A percentile compares a stretch with the other conserved stretches of the same genome.
These are phyloP conservation scores for Picochlorum sp. DNA, from an alignment of 139 green algal genomes.

Conservation along the genomic window DNA sequence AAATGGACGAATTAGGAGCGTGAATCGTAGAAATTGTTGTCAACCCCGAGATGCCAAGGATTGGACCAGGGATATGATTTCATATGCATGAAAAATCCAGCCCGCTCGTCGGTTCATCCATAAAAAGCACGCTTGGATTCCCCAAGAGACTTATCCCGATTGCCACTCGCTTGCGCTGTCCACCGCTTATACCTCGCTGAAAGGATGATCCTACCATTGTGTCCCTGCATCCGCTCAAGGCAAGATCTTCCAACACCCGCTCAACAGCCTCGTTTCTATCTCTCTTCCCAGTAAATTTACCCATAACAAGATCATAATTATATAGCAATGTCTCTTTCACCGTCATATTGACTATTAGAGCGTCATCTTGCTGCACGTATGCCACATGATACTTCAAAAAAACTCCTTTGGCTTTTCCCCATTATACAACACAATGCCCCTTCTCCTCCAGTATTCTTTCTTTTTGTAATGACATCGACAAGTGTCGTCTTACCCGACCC, in stretches of 20 bases:
- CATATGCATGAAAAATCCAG: conserved; percentile 33
- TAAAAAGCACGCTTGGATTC: conserved; percentile 52
- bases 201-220: conserved; percentile 13
- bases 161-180: conserved; percentile 16
- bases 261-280: conserved; percentile 33
- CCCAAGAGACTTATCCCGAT: conserved; percentile 40
- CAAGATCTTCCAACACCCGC: conserved; percentile 9
- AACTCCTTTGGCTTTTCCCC: neutral
- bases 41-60: conserved; percentile 26
- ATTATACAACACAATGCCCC: conserved; percentile 10
- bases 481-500: conserved; percentile 48
- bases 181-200: conserved; percentile 4
- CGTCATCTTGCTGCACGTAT: conserved; percentile 26
- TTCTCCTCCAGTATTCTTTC: conserved; percentile 15
- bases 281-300: conserved; percentile 20
- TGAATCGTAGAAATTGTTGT: conserved; percentile 65
- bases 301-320: conserved; percentile 69
- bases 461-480: conserved; percentile 23
- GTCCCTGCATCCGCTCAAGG: conserved; percentile 11
- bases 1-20: conserved; percentile 55
- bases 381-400: conserved; percentile 14
- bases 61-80: conserved; percentile 43
- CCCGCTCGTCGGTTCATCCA: conserved; percentile 37
- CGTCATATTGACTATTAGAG: conserved; percentile 10
- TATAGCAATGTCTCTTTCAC: conserved; percentile 75